These are phyloP conservation scores for Stephania cephalantha DNA, from an alignment of 164 flowering plant species.

Conservation along the genomic window DNA sequence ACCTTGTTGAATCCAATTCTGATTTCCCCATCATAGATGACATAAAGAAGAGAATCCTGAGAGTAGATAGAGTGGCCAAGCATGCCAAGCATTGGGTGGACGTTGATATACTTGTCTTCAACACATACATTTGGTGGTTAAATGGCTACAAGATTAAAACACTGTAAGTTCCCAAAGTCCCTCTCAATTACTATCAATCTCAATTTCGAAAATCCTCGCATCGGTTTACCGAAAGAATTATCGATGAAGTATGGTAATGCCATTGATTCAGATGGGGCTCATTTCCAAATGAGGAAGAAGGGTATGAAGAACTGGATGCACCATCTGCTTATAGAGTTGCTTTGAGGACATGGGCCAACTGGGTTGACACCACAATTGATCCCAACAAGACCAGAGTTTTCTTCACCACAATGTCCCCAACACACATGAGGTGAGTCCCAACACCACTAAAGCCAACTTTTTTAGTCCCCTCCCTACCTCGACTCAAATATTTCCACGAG, in stretches of 20 bases:
- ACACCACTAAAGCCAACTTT: not conserved
- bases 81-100: constrained; percentile 77
- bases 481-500: no score
- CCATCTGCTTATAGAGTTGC: constrained; percentile 57
- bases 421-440: constrained; percentile 57
- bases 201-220: not conserved
- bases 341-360: constrained; percentile 88
- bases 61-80: constrained; percentile 64
- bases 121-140: constrained; percentile 98
- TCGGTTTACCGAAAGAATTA: not conserved
- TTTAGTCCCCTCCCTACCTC: no score
- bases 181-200: not conserved
- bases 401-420: constrained; percentile 85
- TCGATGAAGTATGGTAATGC: not conserved
- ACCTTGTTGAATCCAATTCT: constrained; percentile 70
- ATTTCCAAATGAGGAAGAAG: constrained; percentile 73
- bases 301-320: constrained; percentile 63
- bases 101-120: constrained; percentile 76
- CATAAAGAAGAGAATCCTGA: constrained; percentile 64
- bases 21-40: constrained; percentile 52
- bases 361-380: constrained; percentile 75
- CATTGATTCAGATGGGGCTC: constrained; percentile 70
- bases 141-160: constrained; percentile 62
- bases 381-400: constrained; percentile 69
- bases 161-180: constrained; percentile 39